Conservation (phyloP, 2,329 filamentous ascomycete genomes). For the Arthrobotrys sinensis region DNA sequence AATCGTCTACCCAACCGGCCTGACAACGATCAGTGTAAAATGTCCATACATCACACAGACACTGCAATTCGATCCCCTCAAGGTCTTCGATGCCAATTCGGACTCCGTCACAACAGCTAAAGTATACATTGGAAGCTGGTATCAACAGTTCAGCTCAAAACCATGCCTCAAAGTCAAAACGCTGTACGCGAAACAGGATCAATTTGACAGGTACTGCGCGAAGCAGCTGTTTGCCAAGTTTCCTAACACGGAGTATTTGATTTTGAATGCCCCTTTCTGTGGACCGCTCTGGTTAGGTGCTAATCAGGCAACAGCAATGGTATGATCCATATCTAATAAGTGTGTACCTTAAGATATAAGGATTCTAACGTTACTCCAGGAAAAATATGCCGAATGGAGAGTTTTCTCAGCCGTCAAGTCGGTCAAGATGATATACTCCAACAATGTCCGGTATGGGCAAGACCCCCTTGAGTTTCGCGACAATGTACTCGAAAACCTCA, state of each 20-base stretch:
- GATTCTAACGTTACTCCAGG: conserved; percentile 3
- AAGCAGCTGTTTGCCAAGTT: conserved; percentile 24
- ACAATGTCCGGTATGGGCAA: not conserved
- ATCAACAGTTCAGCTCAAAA: conserved; percentile 25
- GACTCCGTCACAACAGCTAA: conserved; percentile 33
- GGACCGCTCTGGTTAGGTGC: conserved; percentile 1
- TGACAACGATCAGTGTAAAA: conserved; percentile 28
- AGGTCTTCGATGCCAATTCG: conserved; percentile 24
- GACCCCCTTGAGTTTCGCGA: not conserved
- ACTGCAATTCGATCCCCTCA: conserved; percentile 2
- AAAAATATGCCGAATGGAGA: conserved; percentile 19
- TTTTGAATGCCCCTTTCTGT: not conserved
- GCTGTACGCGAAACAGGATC: conserved; percentile 2
- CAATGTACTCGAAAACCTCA: not conserved
- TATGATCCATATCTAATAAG: not conserved
- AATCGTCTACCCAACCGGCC: conserved; percentile 40
- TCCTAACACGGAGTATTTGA: conserved; percentile 35
- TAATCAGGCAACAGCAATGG: not conserved
- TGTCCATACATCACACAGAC: not conserved
- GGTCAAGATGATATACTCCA: conserved; percentile 5
- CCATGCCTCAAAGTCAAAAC: conserved; percentile 45
- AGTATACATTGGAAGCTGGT: conserved; percentile 3
- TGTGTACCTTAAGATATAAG: no score
- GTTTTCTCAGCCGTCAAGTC: conserved; percentile 8
- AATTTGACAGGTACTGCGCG: not conserved